Evolutionary conservation across 73 alveolate species (phyloP).

Genomic region (Uronychia setigera): DNA sequence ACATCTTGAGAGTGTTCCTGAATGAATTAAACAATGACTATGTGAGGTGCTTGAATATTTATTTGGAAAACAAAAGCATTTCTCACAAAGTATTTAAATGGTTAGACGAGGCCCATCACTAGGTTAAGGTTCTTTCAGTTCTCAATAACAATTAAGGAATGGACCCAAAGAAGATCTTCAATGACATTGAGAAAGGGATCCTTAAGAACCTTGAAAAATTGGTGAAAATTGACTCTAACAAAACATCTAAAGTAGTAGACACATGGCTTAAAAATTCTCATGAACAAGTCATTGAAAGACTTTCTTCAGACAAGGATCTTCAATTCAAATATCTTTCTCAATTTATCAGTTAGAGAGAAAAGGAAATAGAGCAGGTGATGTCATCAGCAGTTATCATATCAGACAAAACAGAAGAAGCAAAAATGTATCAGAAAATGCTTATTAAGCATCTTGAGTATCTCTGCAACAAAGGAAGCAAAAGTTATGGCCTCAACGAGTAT

Average conservation of each 20-base stretch:
- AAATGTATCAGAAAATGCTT: constrained; percentile 15
- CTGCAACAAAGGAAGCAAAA: constrained; percentile 18
- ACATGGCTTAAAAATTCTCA: constrained; percentile 56
- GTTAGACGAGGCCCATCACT: constrained; percentile 14
- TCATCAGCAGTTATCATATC: not conserved
- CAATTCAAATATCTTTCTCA: constrained; percentile 37
- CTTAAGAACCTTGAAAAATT: constrained; percentile 32
- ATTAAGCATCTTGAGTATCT: constrained; percentile 22
- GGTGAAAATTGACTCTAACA: constrained; percentile 20
- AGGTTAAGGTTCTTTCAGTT: constrained; percentile 1
- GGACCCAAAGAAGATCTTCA: not conserved
- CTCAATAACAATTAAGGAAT: not conserved
- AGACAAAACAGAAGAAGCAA: constrained; percentile 26
- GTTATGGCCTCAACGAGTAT: not conserved
- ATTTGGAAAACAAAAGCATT: constrained; percentile 10
- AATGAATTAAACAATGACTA: constrained; percentile 26
- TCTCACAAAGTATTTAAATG: constrained; percentile 34
- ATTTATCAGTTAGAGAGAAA: constrained; percentile 32
- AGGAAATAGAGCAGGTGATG: constrained; percentile 26
- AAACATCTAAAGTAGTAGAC: constrained; percentile 42
- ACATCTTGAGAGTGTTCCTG: constrained; percentile 23
- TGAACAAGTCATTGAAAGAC: constrained; percentile 37
- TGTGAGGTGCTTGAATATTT: constrained; percentile 28
- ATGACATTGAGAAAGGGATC: constrained; percentile 19
- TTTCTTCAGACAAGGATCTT: constrained; percentile 28